Conservation (phyloP, 2,329 filamentous ascomycete genomes). For the Pseudocercospora fuligena region DNA sequence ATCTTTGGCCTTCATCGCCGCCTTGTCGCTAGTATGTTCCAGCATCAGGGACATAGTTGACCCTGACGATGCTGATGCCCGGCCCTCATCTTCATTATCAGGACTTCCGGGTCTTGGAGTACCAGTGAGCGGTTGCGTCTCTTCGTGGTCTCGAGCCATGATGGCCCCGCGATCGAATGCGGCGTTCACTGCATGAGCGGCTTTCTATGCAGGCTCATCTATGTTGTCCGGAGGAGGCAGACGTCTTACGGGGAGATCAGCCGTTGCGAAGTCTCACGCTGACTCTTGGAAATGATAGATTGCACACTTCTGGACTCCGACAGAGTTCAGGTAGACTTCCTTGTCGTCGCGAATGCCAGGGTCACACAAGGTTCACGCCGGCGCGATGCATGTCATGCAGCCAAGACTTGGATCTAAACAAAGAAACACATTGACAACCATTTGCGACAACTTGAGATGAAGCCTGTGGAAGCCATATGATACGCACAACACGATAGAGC, state of each 20-base stretch:
- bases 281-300: slow-evolving; percentile 4
- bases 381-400: slow-evolving; percentile 11
- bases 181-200: slow-evolving; percentile 6
- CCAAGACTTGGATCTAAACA: slow-evolving; percentile 5
- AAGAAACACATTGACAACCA: slow-evolving; percentile 11
- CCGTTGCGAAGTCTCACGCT: neutral
- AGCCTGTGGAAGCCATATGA: neutral
- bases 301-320: neutral
- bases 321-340: slow-evolving; percentile 1
- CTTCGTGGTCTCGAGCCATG: slow-evolving; percentile 45
- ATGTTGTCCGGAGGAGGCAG: neutral
- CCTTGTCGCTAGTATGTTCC: slow-evolving; percentile 70
- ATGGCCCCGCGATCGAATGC: slow-evolving; percentile 11
- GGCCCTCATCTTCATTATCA: slow-evolving; percentile 42
- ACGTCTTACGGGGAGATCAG: neutral
- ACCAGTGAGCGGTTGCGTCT: slow-evolving; percentile 51
- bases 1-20: slow-evolving; percentile 53
- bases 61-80: slow-evolving; percentile 69
- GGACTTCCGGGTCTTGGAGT: slow-evolving; percentile 36
- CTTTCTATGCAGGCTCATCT: neutral
- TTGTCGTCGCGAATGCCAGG: slow-evolving; percentile 1
- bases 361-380: neutral
- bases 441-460: slow-evolving; percentile 3
- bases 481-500: neutral
- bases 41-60: slow-evolving; percentile 84